phyloP scores from a whole-genome alignment of 805 yeast genomes.

The Sporopachydermia lactativora region DNA sequence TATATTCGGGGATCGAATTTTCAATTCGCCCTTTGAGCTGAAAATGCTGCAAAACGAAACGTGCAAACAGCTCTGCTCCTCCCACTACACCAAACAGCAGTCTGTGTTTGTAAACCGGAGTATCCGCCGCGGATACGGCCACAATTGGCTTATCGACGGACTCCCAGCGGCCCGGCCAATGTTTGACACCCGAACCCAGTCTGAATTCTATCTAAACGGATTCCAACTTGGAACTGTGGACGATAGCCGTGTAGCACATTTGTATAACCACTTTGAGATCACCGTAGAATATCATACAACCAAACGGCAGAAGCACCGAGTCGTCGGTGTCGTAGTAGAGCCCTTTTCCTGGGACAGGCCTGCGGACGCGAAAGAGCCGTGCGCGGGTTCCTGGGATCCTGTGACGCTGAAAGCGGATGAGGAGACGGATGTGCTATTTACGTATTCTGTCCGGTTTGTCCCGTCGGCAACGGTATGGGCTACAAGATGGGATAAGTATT shows the following conservation, averaged over 20 bases:
- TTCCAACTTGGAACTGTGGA: slow-evolving; percentile 67
- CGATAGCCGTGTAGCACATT: slow-evolving; percentile 37
- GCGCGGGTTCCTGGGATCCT: slow-evolving; percentile 15
- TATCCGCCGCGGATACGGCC: slow-evolving; percentile 69
- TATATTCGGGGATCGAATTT: slow-evolving; percentile 90
- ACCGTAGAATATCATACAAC: slow-evolving; percentile 72
- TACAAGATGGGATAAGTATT: slow-evolving; percentile 95
- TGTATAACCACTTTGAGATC: slow-evolving; percentile 74
- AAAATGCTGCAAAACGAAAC: slow-evolving; percentile 58
- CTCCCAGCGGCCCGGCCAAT: slow-evolving; percentile 73
- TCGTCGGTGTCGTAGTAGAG: slow-evolving; percentile 76
- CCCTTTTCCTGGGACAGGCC: slow-evolving; percentile 44
- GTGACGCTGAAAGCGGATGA: slow-evolving; percentile 28
- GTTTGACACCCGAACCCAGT: slow-evolving; percentile 40
- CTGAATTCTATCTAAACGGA: slow-evolving; percentile 64
- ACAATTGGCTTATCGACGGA: slow-evolving; percentile 92
- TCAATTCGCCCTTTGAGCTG: slow-evolving; percentile 78
- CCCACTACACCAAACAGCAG: slow-evolving; percentile 46
- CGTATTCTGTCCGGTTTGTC: slow-evolving; percentile 71
- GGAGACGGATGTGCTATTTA: slow-evolving; percentile 45
- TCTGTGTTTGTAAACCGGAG: slow-evolving; percentile 63
- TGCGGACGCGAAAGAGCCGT: slow-evolving; percentile 19
- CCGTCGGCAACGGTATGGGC: slow-evolving; percentile 81
- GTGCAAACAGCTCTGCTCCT: slow-evolving; percentile 56
- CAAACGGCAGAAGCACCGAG: slow-evolving; percentile 53